A percentile compares a stretch with the other conserved stretches of the same genome.
Evolutionary conservation across 2,329 filamentous ascomycete species (phyloP).

Genomic region (Talaromyces sp.): DNA sequence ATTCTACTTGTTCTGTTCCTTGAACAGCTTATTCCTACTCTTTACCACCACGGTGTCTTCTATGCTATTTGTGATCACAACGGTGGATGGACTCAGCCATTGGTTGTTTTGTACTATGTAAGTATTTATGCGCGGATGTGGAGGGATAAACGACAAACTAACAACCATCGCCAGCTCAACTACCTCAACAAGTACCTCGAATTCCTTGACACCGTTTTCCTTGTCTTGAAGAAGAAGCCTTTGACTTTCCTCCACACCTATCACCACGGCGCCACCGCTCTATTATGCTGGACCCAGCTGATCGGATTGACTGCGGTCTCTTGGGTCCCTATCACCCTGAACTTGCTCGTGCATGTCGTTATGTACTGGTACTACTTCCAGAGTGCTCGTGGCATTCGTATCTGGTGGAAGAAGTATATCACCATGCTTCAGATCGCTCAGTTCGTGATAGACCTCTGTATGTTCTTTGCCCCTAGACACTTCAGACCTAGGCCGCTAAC

Average conservation of each 20-base stretch:
- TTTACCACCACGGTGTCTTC: conserved; percentile 78
- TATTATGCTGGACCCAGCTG: conserved; percentile 96
- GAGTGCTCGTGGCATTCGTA: conserved; percentile 86
- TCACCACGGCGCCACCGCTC: conserved; percentile 93
- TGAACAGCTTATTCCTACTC: conserved; percentile 82
- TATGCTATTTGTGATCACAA: conserved; percentile 70
- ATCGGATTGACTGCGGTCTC: conserved; percentile 89
- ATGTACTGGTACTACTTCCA: conserved; percentile 99
- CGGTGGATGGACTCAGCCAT: conserved; percentile 88
- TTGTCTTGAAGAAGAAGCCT: conserved; percentile 99
- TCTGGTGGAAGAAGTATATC: conserved; percentile 99
- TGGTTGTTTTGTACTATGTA: conserved; percentile 96
- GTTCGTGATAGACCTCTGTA: conserved; percentile 94
- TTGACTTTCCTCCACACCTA: conserved; percentile 98
- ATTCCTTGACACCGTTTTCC: conserved; percentile 89
- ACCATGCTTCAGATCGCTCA: conserved; percentile 95
- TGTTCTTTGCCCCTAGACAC: conserved; percentile 29
- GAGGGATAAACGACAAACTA: conserved; percentile 30
- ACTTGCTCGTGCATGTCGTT: conserved; percentile 90
- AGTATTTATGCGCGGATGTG: conserved; percentile 34
- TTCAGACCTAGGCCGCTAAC: neutral
- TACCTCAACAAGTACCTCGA: conserved; percentile 98
- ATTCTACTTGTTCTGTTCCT: conserved; percentile 77
- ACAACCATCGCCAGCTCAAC: conserved; percentile 63
- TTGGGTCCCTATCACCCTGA: conserved; percentile 90